Conservation (phyloP, 148 eudicot species). For the Polygonum maritimum region DNA sequence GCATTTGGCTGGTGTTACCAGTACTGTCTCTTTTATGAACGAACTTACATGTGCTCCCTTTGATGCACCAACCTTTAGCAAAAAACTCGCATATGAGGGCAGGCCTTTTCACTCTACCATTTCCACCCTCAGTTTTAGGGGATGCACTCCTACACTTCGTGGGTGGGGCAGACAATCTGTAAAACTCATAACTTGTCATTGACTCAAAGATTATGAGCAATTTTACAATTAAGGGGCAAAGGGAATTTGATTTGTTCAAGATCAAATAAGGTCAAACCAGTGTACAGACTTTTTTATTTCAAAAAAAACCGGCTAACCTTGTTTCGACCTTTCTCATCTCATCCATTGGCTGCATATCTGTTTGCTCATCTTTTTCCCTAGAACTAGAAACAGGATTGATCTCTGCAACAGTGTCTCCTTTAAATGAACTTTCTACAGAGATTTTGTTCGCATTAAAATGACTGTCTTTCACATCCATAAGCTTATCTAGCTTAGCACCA, state of each 20-base stretch:
- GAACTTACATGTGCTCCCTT: constrained; percentile 78
- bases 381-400: constrained; percentile 16
- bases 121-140: constrained; percentile 25
- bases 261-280: constrained; percentile 11
- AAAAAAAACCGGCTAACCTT: constrained; percentile 39
- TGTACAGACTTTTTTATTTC: not conserved
- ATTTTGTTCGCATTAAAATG: constrained; percentile 11
- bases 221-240: constrained; percentile 12
- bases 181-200: constrained; percentile 22
- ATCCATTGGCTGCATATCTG: constrained; percentile 22
- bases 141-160: constrained; percentile 51
- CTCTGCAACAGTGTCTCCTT: constrained; percentile 19
- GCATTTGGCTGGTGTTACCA: constrained; percentile 20
- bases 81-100: constrained; percentile 61
- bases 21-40: constrained; percentile 51
- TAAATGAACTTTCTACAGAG: constrained; percentile 16
- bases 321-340: constrained; percentile 23
- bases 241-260: constrained; percentile 7
- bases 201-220: constrained; percentile 23
- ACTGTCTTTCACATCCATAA: constrained; percentile 19
- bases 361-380: constrained; percentile 2
- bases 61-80: constrained; percentile 94
- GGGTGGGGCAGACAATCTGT: constrained; percentile 47
- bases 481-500: constrained; percentile 15
- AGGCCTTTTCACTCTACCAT: constrained; percentile 45